These are phyloP conservation scores for Colletotrichum sublineola DNA, from an alignment of 2,329 filamentous ascomycete genomes.

Conservation along the genomic window DNA sequence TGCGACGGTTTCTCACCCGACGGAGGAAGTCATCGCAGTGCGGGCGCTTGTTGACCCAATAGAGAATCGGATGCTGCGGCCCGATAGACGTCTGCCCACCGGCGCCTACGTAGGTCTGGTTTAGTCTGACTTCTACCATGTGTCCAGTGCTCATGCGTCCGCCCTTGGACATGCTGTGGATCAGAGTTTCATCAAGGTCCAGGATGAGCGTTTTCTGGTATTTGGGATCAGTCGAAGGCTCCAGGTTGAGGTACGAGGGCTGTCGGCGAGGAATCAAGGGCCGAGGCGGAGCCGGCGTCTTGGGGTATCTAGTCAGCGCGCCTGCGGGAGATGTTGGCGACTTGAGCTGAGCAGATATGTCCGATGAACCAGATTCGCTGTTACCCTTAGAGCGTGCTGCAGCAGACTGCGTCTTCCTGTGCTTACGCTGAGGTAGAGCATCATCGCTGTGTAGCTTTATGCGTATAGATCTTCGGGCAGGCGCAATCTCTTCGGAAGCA, in stretches of 20 bases:
- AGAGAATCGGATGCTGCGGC: slow-evolving; percentile 94
- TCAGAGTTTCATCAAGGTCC: slow-evolving; percentile 96
- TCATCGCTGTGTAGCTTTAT: slow-evolving; percentile 92
- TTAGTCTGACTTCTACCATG: slow-evolving; percentile 97
- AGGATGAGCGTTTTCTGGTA: slow-evolving; percentile 94
- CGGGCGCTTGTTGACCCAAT: slow-evolving; percentile 98
- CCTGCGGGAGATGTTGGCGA: slow-evolving; percentile 89
- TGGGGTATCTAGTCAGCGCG: slow-evolving; percentile 88
- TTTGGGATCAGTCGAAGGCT: slow-evolving; percentile 63
- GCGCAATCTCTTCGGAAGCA: slow-evolving; percentile 73
- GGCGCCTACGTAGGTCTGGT: slow-evolving; percentile 76
- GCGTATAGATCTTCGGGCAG: slow-evolving; percentile 83
- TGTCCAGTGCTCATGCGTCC: slow-evolving; percentile 96
- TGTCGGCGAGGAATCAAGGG: slow-evolving; percentile 91
- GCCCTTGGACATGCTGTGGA: slow-evolving; percentile 97
- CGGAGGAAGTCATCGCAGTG: slow-evolving; percentile 97
- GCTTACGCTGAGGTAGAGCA: slow-evolving; percentile 78
- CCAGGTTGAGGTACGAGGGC: slow-evolving; percentile 83
- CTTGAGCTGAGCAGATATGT: slow-evolving; percentile 86
- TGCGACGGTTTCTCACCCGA: slow-evolving; percentile 65
- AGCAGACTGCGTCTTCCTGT: slow-evolving; percentile 70
- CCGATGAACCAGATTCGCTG: slow-evolving; percentile 54
- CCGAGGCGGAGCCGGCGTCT: slow-evolving; percentile 87
- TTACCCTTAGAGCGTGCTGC: slow-evolving; percentile 59
- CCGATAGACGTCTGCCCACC: slow-evolving; percentile 77